Percentiles rank a stretch among this genome's conserved stretches.
Conservation (phyloP, 495 filamentous ascomycete genomes). For the Patellaria atrata region DNA sequence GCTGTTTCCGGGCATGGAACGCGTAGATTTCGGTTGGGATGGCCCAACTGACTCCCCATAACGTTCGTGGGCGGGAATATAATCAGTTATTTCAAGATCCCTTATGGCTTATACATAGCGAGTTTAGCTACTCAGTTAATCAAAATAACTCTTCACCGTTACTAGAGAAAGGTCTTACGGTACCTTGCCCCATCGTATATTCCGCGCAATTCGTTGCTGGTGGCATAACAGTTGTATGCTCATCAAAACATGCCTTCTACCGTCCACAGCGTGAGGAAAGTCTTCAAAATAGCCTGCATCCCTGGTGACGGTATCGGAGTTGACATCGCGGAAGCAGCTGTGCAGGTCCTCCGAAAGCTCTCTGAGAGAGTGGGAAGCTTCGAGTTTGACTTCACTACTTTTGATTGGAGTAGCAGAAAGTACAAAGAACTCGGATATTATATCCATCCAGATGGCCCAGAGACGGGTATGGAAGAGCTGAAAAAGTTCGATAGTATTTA, state of each 20-base stretch:
- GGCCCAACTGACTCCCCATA: too few relatives aligned
- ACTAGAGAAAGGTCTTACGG: not conserved
- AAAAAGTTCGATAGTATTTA: constrained; percentile 28
- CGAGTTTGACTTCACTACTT: constrained; percentile 23
- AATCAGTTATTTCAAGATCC: too few relatives aligned
- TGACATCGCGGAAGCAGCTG: constrained; percentile 28
- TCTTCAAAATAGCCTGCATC: constrained; percentile 29
- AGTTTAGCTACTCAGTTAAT: not conserved
- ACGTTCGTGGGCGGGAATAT: too few relatives aligned
- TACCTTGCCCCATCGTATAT: not conserved
- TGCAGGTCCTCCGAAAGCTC: constrained; percentile 22
- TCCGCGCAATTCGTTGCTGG: too few relatives aligned
- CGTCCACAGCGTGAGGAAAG: constrained; percentile 6
- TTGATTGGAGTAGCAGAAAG: constrained; percentile 26
- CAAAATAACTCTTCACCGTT: not conserved
- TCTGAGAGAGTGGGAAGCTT: constrained; percentile 22
- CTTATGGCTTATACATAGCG: too few relatives aligned
- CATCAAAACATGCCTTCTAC: constrained; percentile 7
- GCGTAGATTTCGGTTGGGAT: too few relatives aligned
- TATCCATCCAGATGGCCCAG: constrained; percentile 25
- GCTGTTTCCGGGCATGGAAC: too few relatives aligned
- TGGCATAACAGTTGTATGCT: constrained; percentile 1
- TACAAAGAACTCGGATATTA: constrained; percentile 27
- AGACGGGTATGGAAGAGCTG: constrained; percentile 25
- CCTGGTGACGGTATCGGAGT: constrained; percentile 31